A percentile compares a stretch with the other conserved stretches of the same genome.
Evolutionary conservation across 805 yeast species (phyloP).

Genomic region (Wickerhamiella musiphila): DNA sequence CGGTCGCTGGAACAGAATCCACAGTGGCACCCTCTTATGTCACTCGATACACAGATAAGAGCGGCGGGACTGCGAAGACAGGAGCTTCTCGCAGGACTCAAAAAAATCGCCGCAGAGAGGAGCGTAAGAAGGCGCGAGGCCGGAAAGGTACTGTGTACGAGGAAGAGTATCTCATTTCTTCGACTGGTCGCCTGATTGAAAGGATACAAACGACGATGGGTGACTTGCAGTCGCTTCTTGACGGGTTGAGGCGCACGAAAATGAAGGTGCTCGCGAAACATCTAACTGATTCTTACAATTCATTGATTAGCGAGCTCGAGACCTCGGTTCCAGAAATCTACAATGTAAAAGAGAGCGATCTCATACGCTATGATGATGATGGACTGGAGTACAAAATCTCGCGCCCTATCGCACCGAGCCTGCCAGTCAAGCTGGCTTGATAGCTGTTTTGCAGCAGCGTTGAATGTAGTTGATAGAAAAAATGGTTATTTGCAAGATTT

Average conservation of each 20-base stretch:
- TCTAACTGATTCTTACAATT: conserved; percentile 50
- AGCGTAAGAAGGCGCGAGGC: conserved; percentile 89
- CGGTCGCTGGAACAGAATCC: conserved; percentile 86
- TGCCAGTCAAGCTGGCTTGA: conserved; percentile 4
- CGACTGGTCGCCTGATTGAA: conserved; percentile 75
- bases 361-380: conserved; percentile 77
- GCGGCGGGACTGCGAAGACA: conserved; percentile 88
- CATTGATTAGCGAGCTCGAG: conserved; percentile 35
- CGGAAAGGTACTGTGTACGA: conserved; percentile 96
- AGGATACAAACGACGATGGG: conserved; percentile 55
- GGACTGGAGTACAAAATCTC: conserved; percentile 64
- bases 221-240: conserved; percentile 60
- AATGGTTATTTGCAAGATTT: not conserved
- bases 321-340: conserved; percentile 63
- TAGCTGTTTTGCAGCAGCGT: no score
- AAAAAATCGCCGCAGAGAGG: conserved; percentile 86
- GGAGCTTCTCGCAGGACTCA: conserved; percentile 89
- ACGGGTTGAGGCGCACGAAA: conserved; percentile 53
- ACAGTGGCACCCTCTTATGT: conserved; percentile 85
- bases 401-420: conserved; percentile 10
- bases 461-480: no score
- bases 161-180: conserved; percentile 80
- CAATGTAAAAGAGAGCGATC: conserved; percentile 62
- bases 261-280: conserved; percentile 69
- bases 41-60: conserved; percentile 92